A percentile compares a stretch with the other conserved stretches of the same genome.
Conservation (phyloP, 2,329 filamentous ascomycete genomes). For the Alternaria ethzedia region DNA sequence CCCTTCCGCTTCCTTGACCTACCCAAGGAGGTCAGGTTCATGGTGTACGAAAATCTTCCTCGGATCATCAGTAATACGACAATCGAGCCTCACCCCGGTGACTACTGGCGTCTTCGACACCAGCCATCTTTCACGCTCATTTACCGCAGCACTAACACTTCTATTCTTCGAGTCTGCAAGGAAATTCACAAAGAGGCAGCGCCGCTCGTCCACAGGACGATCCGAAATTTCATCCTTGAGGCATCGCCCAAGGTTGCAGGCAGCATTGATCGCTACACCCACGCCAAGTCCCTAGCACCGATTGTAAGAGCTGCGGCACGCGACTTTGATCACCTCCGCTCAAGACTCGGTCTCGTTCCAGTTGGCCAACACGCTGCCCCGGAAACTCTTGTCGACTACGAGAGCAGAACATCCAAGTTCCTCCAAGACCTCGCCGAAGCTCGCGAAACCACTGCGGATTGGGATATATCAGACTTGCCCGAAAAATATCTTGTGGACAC, state of each 20-base stretch:
- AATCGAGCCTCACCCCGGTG: neutral
- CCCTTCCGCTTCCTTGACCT: neutral
- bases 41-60: neutral
- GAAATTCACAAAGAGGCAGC: neutral
- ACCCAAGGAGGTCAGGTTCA: neutral
- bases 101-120: neutral
- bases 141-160: neutral
- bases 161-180: neutral
- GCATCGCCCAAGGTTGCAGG: neutral
- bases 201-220: neutral
- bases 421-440: neutral
- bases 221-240: neutral
- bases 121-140: neutral
- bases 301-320: neutral
- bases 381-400: neutral
- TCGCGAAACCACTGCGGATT: neutral
- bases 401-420: neutral
- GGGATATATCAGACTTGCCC: neutral
- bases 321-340: neutral
- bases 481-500: neutral
- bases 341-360: neutral
- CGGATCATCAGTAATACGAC: neutral
- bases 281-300: neutral
- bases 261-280: neutral
- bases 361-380: neutral